A percentile compares a stretch with the other conserved stretches of the same genome.
Evolutionary conservation across 352 stramenopile genomes (phyloP).

Genomic region (Pythium oligandrum): DNA sequence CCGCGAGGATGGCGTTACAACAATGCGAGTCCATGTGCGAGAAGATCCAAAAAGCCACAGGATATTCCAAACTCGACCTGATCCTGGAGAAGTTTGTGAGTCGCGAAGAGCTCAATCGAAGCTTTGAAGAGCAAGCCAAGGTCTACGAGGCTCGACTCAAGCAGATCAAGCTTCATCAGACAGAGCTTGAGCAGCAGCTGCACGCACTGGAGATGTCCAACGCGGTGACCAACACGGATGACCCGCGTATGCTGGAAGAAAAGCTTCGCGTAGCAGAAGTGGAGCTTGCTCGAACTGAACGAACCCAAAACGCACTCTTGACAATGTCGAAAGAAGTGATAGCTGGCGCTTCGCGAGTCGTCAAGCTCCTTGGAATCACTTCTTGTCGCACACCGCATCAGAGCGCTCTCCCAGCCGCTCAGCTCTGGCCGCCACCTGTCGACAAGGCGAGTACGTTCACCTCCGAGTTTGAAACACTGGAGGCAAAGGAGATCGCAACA

Average conservation of each 20-base stretch:
- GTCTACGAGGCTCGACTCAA: conserved; percentile 76
- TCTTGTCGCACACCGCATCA: conserved; percentile 55
- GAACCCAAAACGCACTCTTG: conserved; percentile 56
- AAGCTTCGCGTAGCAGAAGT: conserved; percentile 67
- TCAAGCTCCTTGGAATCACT: conserved; percentile 72
- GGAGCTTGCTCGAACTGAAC: conserved; percentile 57
- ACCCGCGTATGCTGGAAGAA: conserved; percentile 66
- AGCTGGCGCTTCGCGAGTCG: conserved; percentile 53
- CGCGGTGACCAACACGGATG: conserved; percentile 35
- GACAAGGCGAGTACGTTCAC: conserved; percentile 41
- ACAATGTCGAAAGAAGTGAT: conserved; percentile 78
- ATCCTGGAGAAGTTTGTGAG: conserved; percentile 79
- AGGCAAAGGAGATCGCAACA: conserved; percentile 50
- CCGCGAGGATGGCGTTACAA: conserved; percentile 68
- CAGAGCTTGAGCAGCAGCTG: conserved; percentile 68
- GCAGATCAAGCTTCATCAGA: conserved; percentile 73
- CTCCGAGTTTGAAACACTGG: conserved; percentile 68
- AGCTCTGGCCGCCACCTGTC: conserved; percentile 57
- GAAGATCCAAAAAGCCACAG: conserved; percentile 79
- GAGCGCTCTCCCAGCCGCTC: conserved; percentile 47
- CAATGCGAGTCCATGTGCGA: conserved; percentile 81
- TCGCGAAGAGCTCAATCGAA: conserved; percentile 70
- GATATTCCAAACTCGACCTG: conserved; percentile 68
- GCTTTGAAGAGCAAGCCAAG: conserved; percentile 79
- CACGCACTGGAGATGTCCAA: conserved; percentile 63